Evolutionary conservation across 306 rosid species (phyloP).

Genomic region (Glycine tomentella): DNA sequence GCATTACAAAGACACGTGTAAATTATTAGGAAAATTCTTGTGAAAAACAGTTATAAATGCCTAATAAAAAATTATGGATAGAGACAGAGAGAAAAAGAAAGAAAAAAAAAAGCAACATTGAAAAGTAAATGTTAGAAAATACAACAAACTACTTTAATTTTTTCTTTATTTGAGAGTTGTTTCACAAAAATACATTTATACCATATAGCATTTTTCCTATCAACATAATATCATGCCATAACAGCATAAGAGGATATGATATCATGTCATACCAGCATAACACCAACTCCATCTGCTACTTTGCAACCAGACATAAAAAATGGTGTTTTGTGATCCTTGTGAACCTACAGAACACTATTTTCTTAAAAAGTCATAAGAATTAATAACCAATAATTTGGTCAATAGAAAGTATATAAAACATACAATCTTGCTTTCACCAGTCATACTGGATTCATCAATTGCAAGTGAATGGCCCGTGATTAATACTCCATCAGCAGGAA

Average conservation of each 20-base stretch:
- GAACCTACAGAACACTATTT: too few relatives aligned
- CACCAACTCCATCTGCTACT: conserved; percentile 97
- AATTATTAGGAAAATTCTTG: conserved; percentile 7
- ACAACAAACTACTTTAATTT: conserved; percentile 1
- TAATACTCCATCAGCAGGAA: too few relatives aligned
- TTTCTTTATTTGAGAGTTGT: background rate
- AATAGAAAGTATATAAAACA: too few relatives aligned
- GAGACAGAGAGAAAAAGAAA: too few relatives aligned
- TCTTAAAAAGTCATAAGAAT: too few relatives aligned
- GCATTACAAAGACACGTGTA: conserved; percentile 25
- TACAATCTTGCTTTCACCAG: too few relatives aligned
- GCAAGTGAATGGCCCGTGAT: too few relatives aligned
- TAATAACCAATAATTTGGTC: too few relatives aligned
- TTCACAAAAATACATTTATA: conserved; percentile 25
- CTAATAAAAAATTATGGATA: conserved; percentile 4
- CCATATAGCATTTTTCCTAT: conserved; percentile 16
- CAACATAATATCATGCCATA: too few relatives aligned
- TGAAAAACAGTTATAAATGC: conserved; percentile 7
- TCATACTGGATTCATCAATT: too few relatives aligned
- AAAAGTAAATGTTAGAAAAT: conserved; percentile 7
- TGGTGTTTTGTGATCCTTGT: too few relatives aligned
- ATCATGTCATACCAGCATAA: conserved; percentile 91
- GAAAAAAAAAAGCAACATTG: background rate
- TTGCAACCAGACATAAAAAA: conserved; percentile 99
- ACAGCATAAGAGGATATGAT: conserved; percentile 30